A percentile compares a stretch with the other conserved stretches of the same genome.
phyloP scores from a whole-genome alignment of 768 basidiomycete species.

The Hericium rajendrae region DNA sequence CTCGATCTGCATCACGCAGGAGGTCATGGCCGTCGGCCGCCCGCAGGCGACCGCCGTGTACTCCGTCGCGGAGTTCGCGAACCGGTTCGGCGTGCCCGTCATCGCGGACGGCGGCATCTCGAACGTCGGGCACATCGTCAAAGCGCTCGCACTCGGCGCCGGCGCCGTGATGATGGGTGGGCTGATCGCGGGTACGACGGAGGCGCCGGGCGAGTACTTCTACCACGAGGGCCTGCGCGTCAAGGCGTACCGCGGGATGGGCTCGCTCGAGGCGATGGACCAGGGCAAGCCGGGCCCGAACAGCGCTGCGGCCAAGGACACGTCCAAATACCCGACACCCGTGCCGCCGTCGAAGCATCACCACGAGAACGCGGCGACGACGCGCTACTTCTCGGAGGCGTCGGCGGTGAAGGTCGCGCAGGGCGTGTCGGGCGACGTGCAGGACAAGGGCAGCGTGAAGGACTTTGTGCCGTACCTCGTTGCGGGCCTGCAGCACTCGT shows the following conservation, averaged over 20 bases:
- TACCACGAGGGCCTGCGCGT: constrained; percentile 99
- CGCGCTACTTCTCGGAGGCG: constrained; percentile 90
- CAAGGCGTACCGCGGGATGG: constrained; percentile 99
- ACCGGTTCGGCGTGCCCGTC: constrained; percentile 89
- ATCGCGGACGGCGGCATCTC: constrained; percentile 93
- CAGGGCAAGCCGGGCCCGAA: constrained; percentile 44
- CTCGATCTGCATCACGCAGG: constrained; percentile 98
- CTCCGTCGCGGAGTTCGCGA: constrained; percentile 88
- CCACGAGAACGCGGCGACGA: constrained; percentile 89
- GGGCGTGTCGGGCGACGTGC: constrained; percentile 92
- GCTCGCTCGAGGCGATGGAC: constrained; percentile 77
- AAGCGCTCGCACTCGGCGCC: constrained; percentile 89
- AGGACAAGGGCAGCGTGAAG: constrained; percentile 92
- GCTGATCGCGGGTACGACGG: constrained; percentile 88
- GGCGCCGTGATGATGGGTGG: constrained; percentile 99
- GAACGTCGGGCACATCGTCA: constrained; percentile 96
- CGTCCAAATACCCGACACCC: constrained; percentile 37
- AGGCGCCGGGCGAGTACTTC: constrained; percentile 98
- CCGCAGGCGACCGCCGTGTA: constrained; percentile 99
- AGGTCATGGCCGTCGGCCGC: constrained; percentile 97
- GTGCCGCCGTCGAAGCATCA: constrained; percentile 28
- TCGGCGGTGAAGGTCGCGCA: constrained; percentile 94
- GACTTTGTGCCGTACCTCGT: constrained; percentile 85
- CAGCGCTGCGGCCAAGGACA: constrained; percentile 18
- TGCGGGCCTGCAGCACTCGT: constrained; percentile 80